A percentile compares a stretch with the other conserved stretches of the same genome.
phyloP scores from a whole-genome alignment of 257 asterid species.

The Solanum etuberosum region DNA sequence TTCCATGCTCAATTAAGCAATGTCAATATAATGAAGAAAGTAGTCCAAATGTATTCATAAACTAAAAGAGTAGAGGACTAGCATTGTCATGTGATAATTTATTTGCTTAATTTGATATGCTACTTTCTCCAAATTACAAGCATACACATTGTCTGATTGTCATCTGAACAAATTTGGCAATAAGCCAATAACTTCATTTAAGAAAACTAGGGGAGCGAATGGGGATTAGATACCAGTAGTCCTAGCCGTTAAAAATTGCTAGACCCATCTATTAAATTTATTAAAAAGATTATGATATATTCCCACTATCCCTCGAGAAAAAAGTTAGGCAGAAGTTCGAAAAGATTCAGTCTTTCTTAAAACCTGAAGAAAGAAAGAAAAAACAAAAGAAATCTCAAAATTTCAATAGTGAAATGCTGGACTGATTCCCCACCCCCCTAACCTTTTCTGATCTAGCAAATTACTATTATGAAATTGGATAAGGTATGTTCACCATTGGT shows the following conservation, averaged over 20 bases:
- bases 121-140: background rate
- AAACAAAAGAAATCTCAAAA: background rate
- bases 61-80: background rate
- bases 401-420: background rate
- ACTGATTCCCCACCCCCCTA: background rate
- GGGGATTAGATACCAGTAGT: background rate
- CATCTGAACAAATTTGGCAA: background rate
- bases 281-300: background rate
- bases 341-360: background rate
- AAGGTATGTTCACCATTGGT: background rate
- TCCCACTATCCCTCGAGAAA: background rate
- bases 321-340: background rate
- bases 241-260: background rate
- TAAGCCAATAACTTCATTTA: background rate
- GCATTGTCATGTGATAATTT: background rate
- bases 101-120: background rate
- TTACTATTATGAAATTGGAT: background rate
- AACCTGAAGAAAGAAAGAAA: background rate
- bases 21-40: background rate
- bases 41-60: background rate
- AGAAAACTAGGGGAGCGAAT: background rate
- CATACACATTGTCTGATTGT: background rate
- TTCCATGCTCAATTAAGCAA: background rate
- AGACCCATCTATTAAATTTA: background rate
- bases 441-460: background rate